Base-by-base conservation (phyloP, 768 basidiomycete species). In the Russula earlei region DNA sequence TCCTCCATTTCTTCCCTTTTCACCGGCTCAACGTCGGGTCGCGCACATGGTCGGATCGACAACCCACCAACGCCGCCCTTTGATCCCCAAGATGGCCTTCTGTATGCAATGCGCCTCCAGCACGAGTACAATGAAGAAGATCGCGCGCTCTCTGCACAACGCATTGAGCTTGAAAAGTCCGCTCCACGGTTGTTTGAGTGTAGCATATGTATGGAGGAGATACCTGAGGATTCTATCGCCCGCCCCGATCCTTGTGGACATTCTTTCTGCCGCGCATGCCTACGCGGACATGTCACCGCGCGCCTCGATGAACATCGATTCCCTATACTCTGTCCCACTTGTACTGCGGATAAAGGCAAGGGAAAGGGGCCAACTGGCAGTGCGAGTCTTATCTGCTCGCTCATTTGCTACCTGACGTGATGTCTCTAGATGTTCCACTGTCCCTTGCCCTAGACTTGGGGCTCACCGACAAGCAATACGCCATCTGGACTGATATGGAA, bases 321-420 rank as follows among this genome's bases (percentile, higher is more conserved):
- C 44, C 85, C 84, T 3, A 77, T 86, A 27, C 63, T 76, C 8
- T 87, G 84, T 65, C 85, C 85, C 1, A 62, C 75, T 27, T 86
- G 84, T 57, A 67, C 70, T 17, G 65, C 70, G 14, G 64, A 67
- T 36, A 63, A 59, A 14, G 55, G 65, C 17, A 55, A 43, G 38
- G 57, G 49, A 25, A 49, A 52, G 48, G 45, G 27, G 1, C 62
- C 65, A 19, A 69, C 69, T 14, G 67, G 67, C 46, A 68, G 74
- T 73, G 64, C 55, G 29, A 7, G 29, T 31, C 29, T 5, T 31
- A 31, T 31, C 7, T 31, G 29, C 29, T 31, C 29, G 29, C 29
- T 31, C 10, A 10, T 2, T 7, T 31, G 29, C 1, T 19, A 7
- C 4, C 36, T 19, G 24, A 36, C 27, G 9, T 40, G 12, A 20